These are phyloP conservation scores for Pueraria montana DNA, from an alignment of 306 rosid genomes.

Conservation along the genomic window DNA sequence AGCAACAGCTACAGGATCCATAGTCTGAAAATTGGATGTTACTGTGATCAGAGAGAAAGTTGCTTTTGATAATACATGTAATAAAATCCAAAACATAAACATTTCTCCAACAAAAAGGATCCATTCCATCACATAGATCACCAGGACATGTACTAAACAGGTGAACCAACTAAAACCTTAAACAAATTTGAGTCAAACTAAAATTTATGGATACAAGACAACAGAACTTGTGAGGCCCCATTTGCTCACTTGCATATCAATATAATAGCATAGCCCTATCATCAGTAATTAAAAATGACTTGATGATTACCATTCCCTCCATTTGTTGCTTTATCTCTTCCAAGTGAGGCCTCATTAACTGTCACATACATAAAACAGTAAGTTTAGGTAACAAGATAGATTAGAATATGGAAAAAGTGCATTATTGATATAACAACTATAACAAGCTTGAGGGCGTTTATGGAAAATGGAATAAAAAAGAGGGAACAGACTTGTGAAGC, in stretches of 20 bases:
- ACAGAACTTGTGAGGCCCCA: conserved; percentile 8
- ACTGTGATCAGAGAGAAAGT: conserved; percentile 24
- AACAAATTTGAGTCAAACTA: conserved; percentile 17
- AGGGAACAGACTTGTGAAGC: conserved; percentile 1
- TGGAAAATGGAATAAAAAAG: conserved; percentile 2
- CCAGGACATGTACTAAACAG: conserved; percentile 12
- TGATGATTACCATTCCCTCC: conserved; percentile 66
- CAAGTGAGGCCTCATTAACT: conserved; percentile 82
- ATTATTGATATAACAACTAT: background rate
- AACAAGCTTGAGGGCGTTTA: background rate
- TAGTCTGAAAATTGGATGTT: conserved; percentile 46
- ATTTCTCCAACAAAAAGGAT: background rate
- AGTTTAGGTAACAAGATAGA: conserved; percentile 26
- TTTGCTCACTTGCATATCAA: conserved; percentile 12
- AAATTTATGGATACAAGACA: background rate
- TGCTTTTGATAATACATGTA: conserved; percentile 22
- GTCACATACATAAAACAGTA: conserved; percentile 45
- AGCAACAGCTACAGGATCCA: conserved; percentile 41
- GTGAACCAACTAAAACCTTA: conserved; percentile 9
- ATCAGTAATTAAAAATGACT: conserved; percentile 21
- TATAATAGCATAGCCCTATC: conserved; percentile 14
- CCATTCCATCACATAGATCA: conserved; percentile 8
- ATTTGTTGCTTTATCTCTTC: conserved; percentile 68
- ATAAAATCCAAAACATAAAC: conserved; percentile 9
- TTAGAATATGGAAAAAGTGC: conserved; percentile 7